A percentile compares a stretch with the other conserved stretches of the same genome.
Evolutionary conservation across 2,329 filamentous ascomycete genomes (phyloP).

Genomic region (Boeremia lycopersici): DNA sequence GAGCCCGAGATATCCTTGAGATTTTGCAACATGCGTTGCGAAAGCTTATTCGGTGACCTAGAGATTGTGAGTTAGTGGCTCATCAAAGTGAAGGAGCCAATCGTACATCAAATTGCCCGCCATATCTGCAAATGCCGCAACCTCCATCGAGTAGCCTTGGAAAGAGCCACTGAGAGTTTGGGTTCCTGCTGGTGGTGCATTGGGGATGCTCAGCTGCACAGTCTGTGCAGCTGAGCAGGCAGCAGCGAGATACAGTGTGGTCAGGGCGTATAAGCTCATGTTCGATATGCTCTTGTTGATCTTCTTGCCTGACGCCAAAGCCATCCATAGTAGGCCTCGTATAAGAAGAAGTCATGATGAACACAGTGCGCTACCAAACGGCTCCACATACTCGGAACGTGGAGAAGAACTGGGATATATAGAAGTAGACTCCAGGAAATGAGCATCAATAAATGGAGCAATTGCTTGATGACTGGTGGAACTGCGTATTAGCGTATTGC

Average conservation of each 20-base stretch:
- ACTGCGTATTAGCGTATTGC: background rate
- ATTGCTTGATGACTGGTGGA: background rate
- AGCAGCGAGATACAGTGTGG: background rate
- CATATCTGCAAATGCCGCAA: conserved; percentile 22
- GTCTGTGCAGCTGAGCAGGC: background rate
- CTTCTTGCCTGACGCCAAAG: too few species aligned
- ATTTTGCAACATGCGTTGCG: conserved; percentile 25
- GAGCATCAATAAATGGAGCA: background rate
- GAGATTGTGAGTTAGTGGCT: background rate
- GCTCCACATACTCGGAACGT: conserved; percentile 11
- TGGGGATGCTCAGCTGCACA: conserved; percentile 7
- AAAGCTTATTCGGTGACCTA: conserved; percentile 22
- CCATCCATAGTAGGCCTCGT: background rate
- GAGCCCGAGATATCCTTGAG: conserved; percentile 22
- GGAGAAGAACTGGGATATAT: background rate
- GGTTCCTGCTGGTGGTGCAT: conserved; percentile 16
- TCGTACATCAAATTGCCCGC: conserved; percentile 20
- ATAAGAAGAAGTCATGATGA: background rate
- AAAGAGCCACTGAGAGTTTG: conserved; percentile 16
- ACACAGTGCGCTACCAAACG: background rate
- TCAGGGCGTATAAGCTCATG: conserved; percentile 2
- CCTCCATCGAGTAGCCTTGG: conserved; percentile 24
- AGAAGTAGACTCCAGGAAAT: background rate
- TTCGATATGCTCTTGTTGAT: background rate
- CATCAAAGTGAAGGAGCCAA: background rate